Percentiles rank a stretch among this genome's conserved stretches.
Evolutionary conservation across 306 rosid species (phyloP).

Genomic region (Elaeagnus macrophylla): DNA sequence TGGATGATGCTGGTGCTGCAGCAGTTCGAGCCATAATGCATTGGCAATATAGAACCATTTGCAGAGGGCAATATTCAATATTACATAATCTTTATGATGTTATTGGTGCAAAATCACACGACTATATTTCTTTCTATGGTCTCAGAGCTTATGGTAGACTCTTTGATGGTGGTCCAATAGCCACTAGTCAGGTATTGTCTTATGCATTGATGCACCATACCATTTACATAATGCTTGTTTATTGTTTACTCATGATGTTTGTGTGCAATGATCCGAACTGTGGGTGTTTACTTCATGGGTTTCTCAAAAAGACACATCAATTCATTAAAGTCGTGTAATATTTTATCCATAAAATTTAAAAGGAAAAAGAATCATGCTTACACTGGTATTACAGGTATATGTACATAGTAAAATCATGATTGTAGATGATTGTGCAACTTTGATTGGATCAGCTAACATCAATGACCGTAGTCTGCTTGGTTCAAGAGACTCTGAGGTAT

Average conservation of each 20-base stretch:
- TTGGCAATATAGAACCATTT: constrained; percentile 96
- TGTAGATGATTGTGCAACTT: constrained; percentile 60
- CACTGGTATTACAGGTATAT: constrained; percentile 51
- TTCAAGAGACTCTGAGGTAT: constrained; percentile 95
- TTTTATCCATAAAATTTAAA: neutral
- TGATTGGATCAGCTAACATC: constrained; percentile 97
- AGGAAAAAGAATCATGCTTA: too few species aligned
- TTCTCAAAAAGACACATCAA: neutral
- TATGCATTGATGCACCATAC: neutral
- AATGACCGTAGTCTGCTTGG: constrained; percentile 97
- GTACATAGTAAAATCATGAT: constrained; percentile 98
- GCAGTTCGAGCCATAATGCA: constrained; percentile 98
- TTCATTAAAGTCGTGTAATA: constrained; percentile 1
- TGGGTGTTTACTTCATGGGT: too few species aligned
- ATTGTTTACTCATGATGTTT: neutral
- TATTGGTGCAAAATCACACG: constrained; percentile 68
- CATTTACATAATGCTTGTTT: neutral
- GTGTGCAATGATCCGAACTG: neutral
- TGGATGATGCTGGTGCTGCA: constrained; percentile 97
- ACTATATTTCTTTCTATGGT: constrained; percentile 91
- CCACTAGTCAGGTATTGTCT: constrained; percentile 96
- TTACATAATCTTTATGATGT: constrained; percentile 59
- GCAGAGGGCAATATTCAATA: constrained; percentile 77
- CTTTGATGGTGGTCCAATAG: constrained; percentile 73
- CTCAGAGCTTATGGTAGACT: constrained; percentile 82